Percentiles rank a stretch among this genome's conserved stretches.
These are phyloP conservation scores for Salix dunnii DNA, from an alignment of 345 rosid genomes.

Conservation along the genomic window DNA sequence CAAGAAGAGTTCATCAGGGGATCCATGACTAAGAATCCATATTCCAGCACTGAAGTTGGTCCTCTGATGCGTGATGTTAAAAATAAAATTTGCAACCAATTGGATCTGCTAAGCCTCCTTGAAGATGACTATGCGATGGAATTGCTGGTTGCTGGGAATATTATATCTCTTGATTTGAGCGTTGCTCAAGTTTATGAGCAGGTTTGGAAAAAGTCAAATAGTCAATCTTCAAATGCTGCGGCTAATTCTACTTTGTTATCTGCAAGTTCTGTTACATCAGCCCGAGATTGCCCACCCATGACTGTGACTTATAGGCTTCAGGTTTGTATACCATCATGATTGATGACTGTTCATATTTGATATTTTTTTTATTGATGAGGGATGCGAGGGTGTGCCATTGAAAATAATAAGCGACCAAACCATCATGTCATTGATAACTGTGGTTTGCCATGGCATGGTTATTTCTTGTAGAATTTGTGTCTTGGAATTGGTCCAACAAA, in stretches of 20 bases:
- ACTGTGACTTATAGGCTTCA: slow-evolving; percentile 96
- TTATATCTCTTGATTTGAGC: slow-evolving; percentile 94
- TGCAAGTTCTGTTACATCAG: slow-evolving; percentile 49
- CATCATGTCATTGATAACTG: neutral
- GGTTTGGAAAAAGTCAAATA: slow-evolving; percentile 93
- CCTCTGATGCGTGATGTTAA: slow-evolving; percentile 99
- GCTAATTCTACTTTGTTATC: slow-evolving; percentile 59
- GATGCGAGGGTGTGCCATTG: neutral
- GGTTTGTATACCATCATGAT: slow-evolving; percentile 42
- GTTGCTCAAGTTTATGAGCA: slow-evolving; percentile 96
- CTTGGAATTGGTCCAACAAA: too few species aligned
- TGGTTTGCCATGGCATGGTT: neutral
- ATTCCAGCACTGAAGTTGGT: slow-evolving; percentile 95
- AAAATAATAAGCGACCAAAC: neutral
- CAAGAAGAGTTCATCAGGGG: slow-evolving; percentile 99
- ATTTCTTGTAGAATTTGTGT: neutral
- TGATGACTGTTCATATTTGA: neutral
- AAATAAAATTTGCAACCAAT: slow-evolving; percentile 91
- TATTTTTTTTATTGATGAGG: neutral
- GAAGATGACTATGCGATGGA: slow-evolving; percentile 99
- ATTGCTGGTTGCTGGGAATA: slow-evolving; percentile 93
- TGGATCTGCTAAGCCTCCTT: slow-evolving; percentile 79
- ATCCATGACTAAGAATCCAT: slow-evolving; percentile 97
- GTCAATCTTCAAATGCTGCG: slow-evolving; percentile 60
- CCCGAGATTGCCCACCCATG: slow-evolving; percentile 91